Base-by-base conservation (phyloP, 2,329 filamentous ascomycete genomes). In the Blastomyces parvus region DNA sequence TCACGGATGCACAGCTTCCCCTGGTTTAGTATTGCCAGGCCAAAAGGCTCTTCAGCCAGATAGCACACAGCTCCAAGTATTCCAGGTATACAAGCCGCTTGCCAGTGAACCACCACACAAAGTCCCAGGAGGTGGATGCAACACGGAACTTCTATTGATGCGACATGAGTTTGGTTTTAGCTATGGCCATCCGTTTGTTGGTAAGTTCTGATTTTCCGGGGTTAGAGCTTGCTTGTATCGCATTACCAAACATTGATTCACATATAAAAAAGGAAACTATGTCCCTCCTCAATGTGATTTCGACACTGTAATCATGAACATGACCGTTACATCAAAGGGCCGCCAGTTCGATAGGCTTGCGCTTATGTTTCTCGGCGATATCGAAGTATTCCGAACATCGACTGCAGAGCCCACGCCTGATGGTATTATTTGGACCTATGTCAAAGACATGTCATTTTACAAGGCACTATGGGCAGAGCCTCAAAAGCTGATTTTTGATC, bases 331-430 rank as follows among this genome's bases (percentile, higher is more conserved):
- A 0, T 89, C 87, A 11, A 78, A 80, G 65, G 90, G 90, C 0
- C 82, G 84, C 2, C 90, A 95, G 69, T 92, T 84, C 74, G 90
- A 95, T 72, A 83, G 90, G 48, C 80, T 93, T 9, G 90, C 85
- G 3, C 74, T 88, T 40, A 86, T 94, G 82, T 94, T 87, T 69
- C 79, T 94, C 46, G 85, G 85, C 50, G 88, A 93, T 72, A 85
- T 84, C 11, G 90, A 95, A 72, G 82, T 95, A n/a, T 94, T 88
- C 80, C 82, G 90, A 30, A 92, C 89, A 1, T 91, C 89, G 5
- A 95, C 90, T 0, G 88, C 90, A 3, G 88, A 95, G 76, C 89
- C 90, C 0, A 90, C 85, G 0, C 67, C 77, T 4, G 81, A 81
- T 27, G 90, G 89, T 7, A 91, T 94, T 66, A 77, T 82, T 55